Evolutionary conservation across 1,139 yeast genomes (phyloP), one percentile per base, ranked within the genome.

Genomic region (Magnusiomyces suaveolens): DNA sequence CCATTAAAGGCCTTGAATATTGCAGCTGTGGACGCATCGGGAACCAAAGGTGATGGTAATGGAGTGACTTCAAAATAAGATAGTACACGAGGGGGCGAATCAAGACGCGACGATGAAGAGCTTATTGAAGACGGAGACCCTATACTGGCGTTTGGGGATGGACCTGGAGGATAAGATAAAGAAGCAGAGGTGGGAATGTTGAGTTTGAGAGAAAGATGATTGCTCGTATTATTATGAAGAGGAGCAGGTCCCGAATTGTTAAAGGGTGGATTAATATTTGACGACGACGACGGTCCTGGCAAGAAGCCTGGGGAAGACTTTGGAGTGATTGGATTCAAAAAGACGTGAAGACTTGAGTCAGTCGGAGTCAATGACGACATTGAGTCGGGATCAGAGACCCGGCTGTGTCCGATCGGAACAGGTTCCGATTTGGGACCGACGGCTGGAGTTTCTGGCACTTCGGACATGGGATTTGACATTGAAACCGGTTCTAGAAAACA

Each of bases 31-130:
- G 54, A 53, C 53, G 55, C 59, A 4, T 53, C 43, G 44, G 60
- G 60, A 2, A 65, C 60, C n/a, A 64, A 54, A 1, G 70, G 70
- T 16, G 70, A 66, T 1, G 70, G 70, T n/a, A 67, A 59, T 1
- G 68, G 65, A 1, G 64, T 59, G 21, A 67, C 57, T 41, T 65
- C 69, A 49, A 53, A 48, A 49, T 51, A 58, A 20, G 46, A 16
- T 2, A 54, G 48, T 18, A 21, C 20, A 4, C 47, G 46, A 18
- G 49, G 38, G 16, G 51, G 41, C 14, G 50, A 48, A 12, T 48
- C 52, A 3, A 38, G 23, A 46, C 20, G 50, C 18, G 56, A 54
- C 36, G 47, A 48, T 21, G 51, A 46, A 46, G 44, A 41, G 12
- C 4, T 20, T 33, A 53, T 25, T 29, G 56, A 43, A 3, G 57